These are phyloP conservation scores for Mortierella claussenii DNA, from an alignment of 192 early-diverging fungal genomes.

Conservation along the genomic window DNA sequence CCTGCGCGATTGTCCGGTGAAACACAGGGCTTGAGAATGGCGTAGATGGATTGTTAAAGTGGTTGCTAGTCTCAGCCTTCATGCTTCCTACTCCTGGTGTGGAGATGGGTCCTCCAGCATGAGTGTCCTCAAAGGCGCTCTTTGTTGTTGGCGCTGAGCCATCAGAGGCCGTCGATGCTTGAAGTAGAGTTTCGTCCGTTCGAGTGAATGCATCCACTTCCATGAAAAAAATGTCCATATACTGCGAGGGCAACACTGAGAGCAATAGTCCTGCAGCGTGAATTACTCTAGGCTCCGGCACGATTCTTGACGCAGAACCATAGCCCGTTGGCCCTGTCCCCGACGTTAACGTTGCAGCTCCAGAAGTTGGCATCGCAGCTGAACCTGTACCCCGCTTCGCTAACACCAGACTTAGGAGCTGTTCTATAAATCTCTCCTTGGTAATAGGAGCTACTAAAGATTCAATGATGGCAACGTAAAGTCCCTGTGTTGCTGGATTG, in stretches of 20 bases:
- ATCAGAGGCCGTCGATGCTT: conserved; percentile 23
- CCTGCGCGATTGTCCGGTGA: conserved; percentile 44
- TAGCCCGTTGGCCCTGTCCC: conserved; percentile 6
- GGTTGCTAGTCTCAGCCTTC: conserved; percentile 18
- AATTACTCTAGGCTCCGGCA: conserved; percentile 54
- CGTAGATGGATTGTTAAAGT: not conserved
- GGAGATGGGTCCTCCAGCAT: not conserved
- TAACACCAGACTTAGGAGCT: conserved; percentile 55
- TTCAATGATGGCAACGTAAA: conserved; percentile 63
- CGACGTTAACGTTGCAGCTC: conserved; percentile 56
- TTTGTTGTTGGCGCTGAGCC: not conserved
- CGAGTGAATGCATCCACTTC: conserved; percentile 42
- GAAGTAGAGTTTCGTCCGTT: conserved; percentile 30
- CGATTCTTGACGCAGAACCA: conserved; percentile 23
- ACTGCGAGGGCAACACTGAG: conserved; percentile 57
- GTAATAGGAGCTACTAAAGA: conserved; percentile 55
- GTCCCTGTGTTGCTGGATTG: conserved; percentile 68
- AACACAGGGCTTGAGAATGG: not conserved
- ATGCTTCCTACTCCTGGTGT: conserved; percentile 4
- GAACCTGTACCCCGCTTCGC: conserved; percentile 56
- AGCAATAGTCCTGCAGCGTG: conserved; percentile 65
- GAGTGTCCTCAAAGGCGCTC: not conserved
- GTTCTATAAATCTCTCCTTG: conserved; percentile 52
- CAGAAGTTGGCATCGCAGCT: conserved; percentile 41
- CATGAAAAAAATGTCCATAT: conserved; percentile 43